Conservation (phyloP, 2,329 filamentous ascomycete species). For the Graphilbum fragrans region DNA sequence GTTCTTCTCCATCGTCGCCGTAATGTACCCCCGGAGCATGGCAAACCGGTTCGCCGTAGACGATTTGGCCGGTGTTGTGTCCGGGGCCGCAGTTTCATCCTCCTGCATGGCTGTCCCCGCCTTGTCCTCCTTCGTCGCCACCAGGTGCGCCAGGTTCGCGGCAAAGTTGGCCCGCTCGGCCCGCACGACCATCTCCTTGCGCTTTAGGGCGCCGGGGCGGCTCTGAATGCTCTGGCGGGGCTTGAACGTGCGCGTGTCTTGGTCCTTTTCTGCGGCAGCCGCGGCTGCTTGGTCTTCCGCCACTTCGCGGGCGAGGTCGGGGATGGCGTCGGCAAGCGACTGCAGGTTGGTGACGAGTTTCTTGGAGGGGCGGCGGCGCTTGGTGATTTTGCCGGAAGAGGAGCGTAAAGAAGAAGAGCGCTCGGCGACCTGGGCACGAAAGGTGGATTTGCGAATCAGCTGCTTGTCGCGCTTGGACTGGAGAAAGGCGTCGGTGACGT, state of each 20-base stretch:
- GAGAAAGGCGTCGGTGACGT: constrained; percentile 46
- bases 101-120: constrained; percentile 9
- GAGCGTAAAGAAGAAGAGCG: constrained; percentile 13
- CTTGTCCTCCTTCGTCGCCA: constrained; percentile 17
- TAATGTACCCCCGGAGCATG: constrained; percentile 72
- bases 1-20: constrained; percentile 80
- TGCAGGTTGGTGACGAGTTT: constrained; percentile 69
- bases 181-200: constrained; percentile 67
- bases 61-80: constrained; percentile 12
- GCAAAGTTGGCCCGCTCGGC: constrained; percentile 77
- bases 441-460: constrained; percentile 65
- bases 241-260: constrained; percentile 32
- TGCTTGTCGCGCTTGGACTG: constrained; percentile 76
- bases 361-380: constrained; percentile 55
- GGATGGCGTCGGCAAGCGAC: constrained; percentile 68
- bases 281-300: constrained; percentile 27
- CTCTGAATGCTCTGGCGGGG: constrained; percentile 63
- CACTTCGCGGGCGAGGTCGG: constrained; percentile 43
- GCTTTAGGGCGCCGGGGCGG: constrained; percentile 68
- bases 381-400: constrained; percentile 26
- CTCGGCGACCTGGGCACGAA: constrained; percentile 67
- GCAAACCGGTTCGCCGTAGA: constrained; percentile 58
- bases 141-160: constrained; percentile 68
- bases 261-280: constrained; percentile 16
- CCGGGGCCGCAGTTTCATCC: constrained; percentile 8